A percentile compares a stretch with the other conserved stretches of the same genome.
Evolutionary conservation across 1,284 basidiomycete genomes (phyloP).

Genomic region (Cutaneotrichosporon daszewskae): DNA sequence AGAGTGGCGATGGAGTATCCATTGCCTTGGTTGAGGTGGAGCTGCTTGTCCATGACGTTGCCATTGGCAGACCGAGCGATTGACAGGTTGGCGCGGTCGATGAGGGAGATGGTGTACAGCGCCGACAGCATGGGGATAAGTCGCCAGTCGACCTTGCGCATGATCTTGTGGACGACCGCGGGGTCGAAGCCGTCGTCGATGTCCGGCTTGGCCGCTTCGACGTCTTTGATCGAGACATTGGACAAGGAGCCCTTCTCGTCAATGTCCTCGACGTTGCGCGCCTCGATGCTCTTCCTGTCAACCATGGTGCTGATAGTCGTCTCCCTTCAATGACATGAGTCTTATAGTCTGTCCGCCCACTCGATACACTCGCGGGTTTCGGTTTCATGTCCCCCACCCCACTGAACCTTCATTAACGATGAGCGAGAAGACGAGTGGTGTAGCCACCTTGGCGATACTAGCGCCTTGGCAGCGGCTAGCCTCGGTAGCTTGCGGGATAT

Average conservation of each 20-base stretch:
- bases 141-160: constrained; percentile 18
- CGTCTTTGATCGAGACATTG: not conserved
- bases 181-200: constrained; percentile 14
- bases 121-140: constrained; percentile 15
- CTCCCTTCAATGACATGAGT: too few species aligned
- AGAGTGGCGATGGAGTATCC: constrained; percentile 28
- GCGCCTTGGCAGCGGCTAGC: too few species aligned
- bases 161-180: constrained; percentile 3
- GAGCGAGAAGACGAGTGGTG: too few species aligned
- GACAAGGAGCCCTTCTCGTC: not conserved
- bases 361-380: too few species aligned
- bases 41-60: constrained; percentile 21
- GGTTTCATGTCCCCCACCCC: too few species aligned
- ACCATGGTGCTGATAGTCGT: too few species aligned
- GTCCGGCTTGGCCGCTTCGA: not conserved
- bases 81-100: constrained; percentile 34
- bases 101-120: constrained; percentile 14
- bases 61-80: constrained; percentile 26
- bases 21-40: constrained; percentile 28
- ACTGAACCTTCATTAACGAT: too few species aligned
- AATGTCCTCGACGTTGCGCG: too few species aligned
- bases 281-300: too few species aligned
- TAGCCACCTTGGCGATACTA: too few species aligned
- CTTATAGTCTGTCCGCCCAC: too few species aligned
- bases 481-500: too few species aligned